Evolutionary conservation across 2,329 filamentous ascomycete species (phyloP), one percentile per base, ranked within the genome.

Genomic region (Corynespora cassiicola): DNA sequence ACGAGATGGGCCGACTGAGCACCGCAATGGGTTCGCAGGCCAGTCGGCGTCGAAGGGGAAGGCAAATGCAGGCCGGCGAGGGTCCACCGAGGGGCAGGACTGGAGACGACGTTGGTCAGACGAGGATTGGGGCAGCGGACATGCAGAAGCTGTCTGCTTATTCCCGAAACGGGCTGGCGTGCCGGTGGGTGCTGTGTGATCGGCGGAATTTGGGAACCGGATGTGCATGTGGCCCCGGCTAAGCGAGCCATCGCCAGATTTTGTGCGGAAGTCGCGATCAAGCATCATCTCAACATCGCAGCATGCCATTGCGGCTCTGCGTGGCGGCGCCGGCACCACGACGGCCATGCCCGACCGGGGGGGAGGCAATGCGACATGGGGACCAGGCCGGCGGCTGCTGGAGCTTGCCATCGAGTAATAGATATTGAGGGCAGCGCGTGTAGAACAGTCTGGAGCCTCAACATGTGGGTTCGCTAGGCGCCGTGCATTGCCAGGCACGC

Each of bases 221-320:
- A 31, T 32, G 32, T 25, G 38, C 32, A 19, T 26, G 44, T 39
- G 18, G 35, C 21, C 42, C 33, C 43, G 42, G 44, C 40, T 52
- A 59, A 52, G 54, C 61, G 48, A 61, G 37, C 34, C 36, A 59
- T 60, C 42, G 55, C 57, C 48, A 53, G 45, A 47, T 50, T 42
- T 31, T 45, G 23, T 34, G 16, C 28, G 20, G 26, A 28, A 31
- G 33, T 31, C 15, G 31, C 26, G 24, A 25, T 15, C 12, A 35
- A 22, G 22, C 18, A 8, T n/a, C 31, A 16, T 25, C n/a, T 8
- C 9, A 10, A 25, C 6, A 7, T 26, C 10, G 17, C 6, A 12
- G 22, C 17, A 31, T 31, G 7, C 9, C 6, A 17, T 14, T 6
- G 17, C 14, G 16, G 21, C 6, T 34, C 23, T 40, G 25, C 24